Base-by-base conservation (phyloP, 345 rosid genomes). In the Streptanthus diversifolius region DNA sequence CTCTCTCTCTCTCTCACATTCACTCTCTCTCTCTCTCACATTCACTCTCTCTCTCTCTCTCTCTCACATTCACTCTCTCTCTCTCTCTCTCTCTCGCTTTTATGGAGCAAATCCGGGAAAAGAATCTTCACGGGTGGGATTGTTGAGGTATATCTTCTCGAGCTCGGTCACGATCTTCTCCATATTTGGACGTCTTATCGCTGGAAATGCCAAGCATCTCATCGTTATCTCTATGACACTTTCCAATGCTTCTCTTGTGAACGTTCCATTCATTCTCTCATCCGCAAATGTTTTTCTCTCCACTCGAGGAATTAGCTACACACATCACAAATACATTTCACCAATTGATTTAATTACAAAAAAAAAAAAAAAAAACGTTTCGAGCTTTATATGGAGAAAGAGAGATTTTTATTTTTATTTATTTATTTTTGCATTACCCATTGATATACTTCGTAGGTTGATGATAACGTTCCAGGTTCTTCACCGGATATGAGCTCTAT, bases 401-500 rank as follows among this genome's bases (percentile, higher is more conserved):
- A 29, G 8, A 29, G 5, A 29, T 29, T 5, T 32, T 32, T 2
- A 2, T 25, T 2, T 25, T 25, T 6, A 0, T 11, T 56, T 14
- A 11, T 12, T 39, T 39, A 36, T 59, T n/a, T n/a, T 8, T 21
- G 29, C 12, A 5, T 44, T 67, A 87, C 91, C 92, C 88, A 84
- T 44, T 82, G 72, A 47, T 82, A 70, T 53, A 90, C 53, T 74
- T 77, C 75, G 30, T 32, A 0, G 9, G 8, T 1, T 32, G 35
- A 29, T 29, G 7, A 6, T 32, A 82, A 39, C 33, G 56, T 59
- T 11, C 62, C 66, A 56, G 87, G 82, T 22, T 75, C 79, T 44
- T 75, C 74, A 37, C 90, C 88, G 1, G 87, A 82, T 41, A 90
- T 72, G 9, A 90, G 88, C 87, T 87, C 93, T 86, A 41, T 29